Conservation (phyloP, 192 early-diverging fungal genomes). For the Fimicolochytrium jonesii region DNA sequence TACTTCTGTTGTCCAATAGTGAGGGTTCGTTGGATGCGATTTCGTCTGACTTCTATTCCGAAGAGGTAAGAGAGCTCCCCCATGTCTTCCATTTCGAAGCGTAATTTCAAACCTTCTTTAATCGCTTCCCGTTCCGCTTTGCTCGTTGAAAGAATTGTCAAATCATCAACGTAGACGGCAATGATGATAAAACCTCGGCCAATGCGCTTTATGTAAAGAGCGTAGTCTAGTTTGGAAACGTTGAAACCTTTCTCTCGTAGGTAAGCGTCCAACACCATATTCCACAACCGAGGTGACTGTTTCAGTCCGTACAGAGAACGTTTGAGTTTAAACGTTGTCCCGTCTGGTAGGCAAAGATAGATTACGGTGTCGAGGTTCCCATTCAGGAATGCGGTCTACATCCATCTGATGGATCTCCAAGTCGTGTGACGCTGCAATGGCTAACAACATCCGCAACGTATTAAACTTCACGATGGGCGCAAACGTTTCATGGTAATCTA, state of each 20-base stretch:
- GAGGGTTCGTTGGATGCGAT: background rate
- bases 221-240: background rate
- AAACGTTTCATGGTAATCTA: conserved; percentile 21
- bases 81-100: background rate
- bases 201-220: conserved; percentile 13
- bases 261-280: background rate
- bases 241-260: conserved; percentile 2
- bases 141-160: conserved; percentile 4
- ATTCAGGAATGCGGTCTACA: conserved; percentile 34
- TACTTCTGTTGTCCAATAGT: conserved; percentile 10
- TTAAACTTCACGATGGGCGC: conserved; percentile 34
- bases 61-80: background rate
- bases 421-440: conserved; percentile 1
- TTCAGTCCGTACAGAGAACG: conserved; percentile 15
- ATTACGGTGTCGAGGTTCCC: conserved; percentile 22
- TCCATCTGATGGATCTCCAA: conserved; percentile 31
- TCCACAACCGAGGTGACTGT: conserved; percentile 14
- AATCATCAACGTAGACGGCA: conserved; percentile 39
- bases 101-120: background rate
- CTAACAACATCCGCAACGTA: conserved; percentile 14
- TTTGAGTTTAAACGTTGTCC: background rate
- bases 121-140: background rate
- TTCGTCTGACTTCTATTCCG: too few species aligned
- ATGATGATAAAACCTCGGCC: background rate
- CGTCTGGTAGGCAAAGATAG: conserved; percentile 28